These are phyloP conservation scores for Withania somnifera DNA, from an alignment of 305 asterid genomes.

Conservation along the genomic window DNA sequence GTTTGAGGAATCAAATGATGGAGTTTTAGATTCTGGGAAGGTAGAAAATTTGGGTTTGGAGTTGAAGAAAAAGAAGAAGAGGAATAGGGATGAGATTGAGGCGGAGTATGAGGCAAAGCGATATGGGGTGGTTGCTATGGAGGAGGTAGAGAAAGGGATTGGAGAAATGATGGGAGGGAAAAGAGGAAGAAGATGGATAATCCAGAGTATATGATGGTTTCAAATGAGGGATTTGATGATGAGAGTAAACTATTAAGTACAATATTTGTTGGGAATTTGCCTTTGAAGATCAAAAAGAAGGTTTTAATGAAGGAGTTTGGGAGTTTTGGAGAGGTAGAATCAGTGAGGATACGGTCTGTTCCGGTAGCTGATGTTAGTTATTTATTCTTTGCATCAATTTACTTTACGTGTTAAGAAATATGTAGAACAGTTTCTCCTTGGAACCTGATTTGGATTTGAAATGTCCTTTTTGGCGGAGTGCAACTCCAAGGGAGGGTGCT, in stretches of 20 bases:
- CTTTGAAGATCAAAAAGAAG: conserved; percentile 72
- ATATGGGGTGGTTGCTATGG: conserved; percentile 28
- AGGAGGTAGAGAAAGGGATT: conserved; percentile 12
- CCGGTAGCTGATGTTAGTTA: conserved; percentile 73
- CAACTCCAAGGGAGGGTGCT: conserved; percentile 81
- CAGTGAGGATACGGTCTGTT: conserved; percentile 80
- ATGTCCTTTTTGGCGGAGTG: conserved; percentile 37
- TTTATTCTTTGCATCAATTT: background rate
- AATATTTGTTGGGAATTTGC: conserved; percentile 81
- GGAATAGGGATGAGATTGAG: conserved; percentile 84
- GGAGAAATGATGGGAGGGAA: conserved; percentile 47
- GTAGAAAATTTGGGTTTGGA: conserved; percentile 10
- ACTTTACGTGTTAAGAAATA: background rate
- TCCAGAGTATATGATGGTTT: conserved; percentile 58
- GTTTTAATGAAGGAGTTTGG: conserved; percentile 59
- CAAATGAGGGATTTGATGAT: conserved; percentile 86
- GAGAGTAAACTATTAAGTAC: conserved; percentile 78
- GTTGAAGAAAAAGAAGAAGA: conserved; percentile 47
- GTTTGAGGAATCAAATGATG: background rate
- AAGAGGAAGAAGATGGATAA: conserved; percentile 85
- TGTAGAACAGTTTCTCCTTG: background rate
- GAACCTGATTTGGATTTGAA: background rate
- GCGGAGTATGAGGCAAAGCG: conserved; percentile 49
- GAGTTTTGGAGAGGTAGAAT: conserved; percentile 79
- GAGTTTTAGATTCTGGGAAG: conserved; percentile 2